These are phyloP conservation scores for Stachybotrys elegans DNA, from an alignment of 2,329 filamentous ascomycete species.

Conservation along the genomic window DNA sequence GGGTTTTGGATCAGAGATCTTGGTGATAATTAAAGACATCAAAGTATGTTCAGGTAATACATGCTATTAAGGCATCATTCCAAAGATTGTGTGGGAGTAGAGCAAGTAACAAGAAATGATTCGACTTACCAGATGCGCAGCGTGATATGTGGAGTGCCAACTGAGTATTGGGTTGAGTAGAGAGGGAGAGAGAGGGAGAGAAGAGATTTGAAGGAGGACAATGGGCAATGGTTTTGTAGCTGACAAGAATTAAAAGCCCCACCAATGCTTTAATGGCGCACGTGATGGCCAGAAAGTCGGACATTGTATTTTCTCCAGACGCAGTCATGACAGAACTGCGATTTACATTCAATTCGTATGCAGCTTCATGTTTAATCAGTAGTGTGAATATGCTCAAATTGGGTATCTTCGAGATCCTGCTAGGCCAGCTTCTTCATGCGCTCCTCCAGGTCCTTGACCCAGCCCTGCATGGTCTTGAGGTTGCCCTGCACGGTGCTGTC, in stretches of 20 bases:
- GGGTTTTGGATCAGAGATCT: conserved; percentile 59
- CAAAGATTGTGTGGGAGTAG: conserved; percentile 13
- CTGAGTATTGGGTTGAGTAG: too few species aligned
- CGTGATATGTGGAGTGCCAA: too few species aligned
- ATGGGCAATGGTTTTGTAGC: too few species aligned
- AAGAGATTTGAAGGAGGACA: too few species aligned
- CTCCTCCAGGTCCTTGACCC: conserved; percentile 82
- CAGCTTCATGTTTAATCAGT: neutral
- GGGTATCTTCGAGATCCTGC: conserved; percentile 25
- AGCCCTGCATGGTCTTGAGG: conserved; percentile 77
- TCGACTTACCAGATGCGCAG: too few species aligned
- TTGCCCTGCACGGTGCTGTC: conserved; percentile 71
- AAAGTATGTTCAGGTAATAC: conserved; percentile 54
- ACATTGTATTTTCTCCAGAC: too few species aligned
- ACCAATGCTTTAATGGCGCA: too few species aligned
- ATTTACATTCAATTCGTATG: neutral
- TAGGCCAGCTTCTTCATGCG: conserved; percentile 59
- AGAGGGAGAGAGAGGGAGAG: too few species aligned
- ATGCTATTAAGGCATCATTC: conserved; percentile 53
- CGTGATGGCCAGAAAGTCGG: too few species aligned
- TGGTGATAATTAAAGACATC: conserved; percentile 61
- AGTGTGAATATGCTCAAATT: conserved; percentile 9
- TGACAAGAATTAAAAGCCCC: too few species aligned
- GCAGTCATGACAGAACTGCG: neutral
- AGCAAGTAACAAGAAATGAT: too few species aligned